Evolutionary conservation across 495 filamentous ascomycete species (phyloP).

Genomic region (Penicillium psychrofluorescens): DNA sequence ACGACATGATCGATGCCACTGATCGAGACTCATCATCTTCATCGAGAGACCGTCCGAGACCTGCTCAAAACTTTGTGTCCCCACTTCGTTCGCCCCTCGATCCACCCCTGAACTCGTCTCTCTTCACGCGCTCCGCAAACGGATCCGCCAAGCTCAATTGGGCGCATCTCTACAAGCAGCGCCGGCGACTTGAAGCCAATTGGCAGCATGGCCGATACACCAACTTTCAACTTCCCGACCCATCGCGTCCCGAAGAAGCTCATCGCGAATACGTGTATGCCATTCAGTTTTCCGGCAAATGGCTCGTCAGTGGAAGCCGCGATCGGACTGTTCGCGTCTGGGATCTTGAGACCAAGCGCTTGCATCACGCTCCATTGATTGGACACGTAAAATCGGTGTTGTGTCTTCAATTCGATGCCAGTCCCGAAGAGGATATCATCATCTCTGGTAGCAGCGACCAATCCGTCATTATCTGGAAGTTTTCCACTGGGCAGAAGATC

Average conservation of each 20-base stretch:
- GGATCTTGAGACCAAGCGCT: conserved; percentile 74
- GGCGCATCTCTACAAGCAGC: conserved; percentile 80
- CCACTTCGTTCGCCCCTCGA: conserved; percentile 9
- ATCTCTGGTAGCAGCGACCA: conserved; percentile 91
- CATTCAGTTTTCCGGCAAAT: conserved; percentile 77
- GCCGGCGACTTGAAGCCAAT: conserved; percentile 78
- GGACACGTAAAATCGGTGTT: conserved; percentile 84
- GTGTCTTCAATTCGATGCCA: conserved; percentile 94
- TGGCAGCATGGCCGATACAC: conserved; percentile 76
- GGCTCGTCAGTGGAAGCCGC: conserved; percentile 87
- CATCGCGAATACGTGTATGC: conserved; percentile 94
- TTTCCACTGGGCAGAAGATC: conserved; percentile 78
- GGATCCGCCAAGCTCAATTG: conserved; percentile 34
- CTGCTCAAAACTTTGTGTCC: conserved; percentile 3
- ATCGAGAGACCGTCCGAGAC: conserved; percentile 1
- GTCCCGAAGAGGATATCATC: conserved; percentile 80
- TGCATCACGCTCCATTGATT: conserved; percentile 59
- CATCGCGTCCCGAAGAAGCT: conserved; percentile 69
- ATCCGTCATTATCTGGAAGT: conserved; percentile 83
- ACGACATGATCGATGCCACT: conserved; percentile 39
- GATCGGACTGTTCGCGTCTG: conserved; percentile 86
- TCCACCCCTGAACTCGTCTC: conserved; percentile 22
- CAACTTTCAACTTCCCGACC: conserved; percentile 87
- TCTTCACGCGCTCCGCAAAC: conserved; percentile 26
- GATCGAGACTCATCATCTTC: conserved; percentile 10